Base-by-base conservation (phyloP, 192 early-diverging fungal species). In the Coemansia pectinata region DNA sequence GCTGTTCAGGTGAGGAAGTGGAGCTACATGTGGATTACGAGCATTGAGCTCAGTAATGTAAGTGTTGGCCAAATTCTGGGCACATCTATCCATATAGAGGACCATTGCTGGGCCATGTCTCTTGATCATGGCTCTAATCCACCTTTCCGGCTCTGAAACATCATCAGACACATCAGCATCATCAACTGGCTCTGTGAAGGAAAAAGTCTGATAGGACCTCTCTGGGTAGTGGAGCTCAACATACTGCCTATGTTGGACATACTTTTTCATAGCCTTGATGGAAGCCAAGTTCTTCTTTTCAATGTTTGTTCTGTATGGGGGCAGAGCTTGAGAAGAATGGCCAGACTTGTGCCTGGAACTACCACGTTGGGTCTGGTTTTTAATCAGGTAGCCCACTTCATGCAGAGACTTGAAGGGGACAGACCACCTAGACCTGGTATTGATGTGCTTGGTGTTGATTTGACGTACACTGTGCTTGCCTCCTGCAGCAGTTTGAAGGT, bases 391-490 rank as follows among this genome's bases (percentile, higher is more conserved):
- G 29, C 79, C 79, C 10, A 76, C 74, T 41, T 81, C 74, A 33
- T 81, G 48, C 31, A 81, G 71, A 25, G 79, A 81, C 57, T 77
- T 76, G 65, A 81, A 81, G 6, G 79, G 79, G 2, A 81, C 74
- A 15, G 79, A 81, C 79, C 79, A 81, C 29, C 79, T 55, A 2
- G 79, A 81, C 14, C 79, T 59, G 17, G 79, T 77, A 23, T 81
- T 81, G 10, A 81, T 81, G 44, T 77, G 74, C 66, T 81, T 81
- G 67, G 79, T 81, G 68, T 81, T 81, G 2, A 81, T 76, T 50
- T 81, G 79, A 5, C 74, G 63, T 1, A 77, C 63, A 39, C 58
- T 66, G 67, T 81, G 66, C 67, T 71, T 76, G 67, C 44, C 50
- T 47, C 74, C 74, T 5, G 74, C 70, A 14, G 70, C 74, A 17